Conservation (phyloP, 2,329 filamentous ascomycete species). For the Cytospora chrysosperma region DNA sequence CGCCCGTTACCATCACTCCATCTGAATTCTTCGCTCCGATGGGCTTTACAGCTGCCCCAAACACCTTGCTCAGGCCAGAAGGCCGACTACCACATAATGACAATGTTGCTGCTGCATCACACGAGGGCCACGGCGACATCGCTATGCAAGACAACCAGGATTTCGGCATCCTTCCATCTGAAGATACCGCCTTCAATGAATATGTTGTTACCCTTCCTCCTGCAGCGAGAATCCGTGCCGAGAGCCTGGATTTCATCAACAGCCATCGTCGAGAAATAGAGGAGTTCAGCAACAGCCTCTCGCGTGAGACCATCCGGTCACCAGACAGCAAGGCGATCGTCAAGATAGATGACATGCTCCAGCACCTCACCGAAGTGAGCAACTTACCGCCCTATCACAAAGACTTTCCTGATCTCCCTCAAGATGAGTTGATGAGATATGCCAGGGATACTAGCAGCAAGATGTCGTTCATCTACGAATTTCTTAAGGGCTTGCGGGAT, state of each 20-base stretch:
- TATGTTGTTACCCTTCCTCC: conserved; percentile 58
- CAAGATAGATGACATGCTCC: conserved; percentile 52
- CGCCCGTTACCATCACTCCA: conserved; percentile 20
- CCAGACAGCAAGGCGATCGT: conserved; percentile 42
- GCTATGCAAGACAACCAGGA: conserved; percentile 7
- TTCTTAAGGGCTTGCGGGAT: conserved; percentile 46
- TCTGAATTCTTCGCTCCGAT: conserved; percentile 14
- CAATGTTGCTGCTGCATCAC: background rate
- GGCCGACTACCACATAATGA: background rate
- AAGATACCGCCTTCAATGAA: conserved; percentile 37
- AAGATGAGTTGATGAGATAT: conserved; percentile 49
- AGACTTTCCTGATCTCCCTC: conserved; percentile 43
- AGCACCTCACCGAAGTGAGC: conserved; percentile 52
- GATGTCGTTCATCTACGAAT: conserved; percentile 57
- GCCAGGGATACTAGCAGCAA: conserved; percentile 58
- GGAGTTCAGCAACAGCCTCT: conserved; percentile 46
- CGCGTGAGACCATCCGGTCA: conserved; percentile 36
- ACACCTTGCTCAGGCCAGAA: background rate
- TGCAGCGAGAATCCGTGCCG: conserved; percentile 49
- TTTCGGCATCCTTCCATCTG: conserved; percentile 18
- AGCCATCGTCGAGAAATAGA: conserved; percentile 45
- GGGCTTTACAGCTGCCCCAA: conserved; percentile 1
- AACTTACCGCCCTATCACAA: conserved; percentile 55
- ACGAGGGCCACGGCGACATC: background rate
- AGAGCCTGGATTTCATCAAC: conserved; percentile 51